Base-by-base conservation (phyloP, 1,284 basidiomycete genomes). In the Ceratobasidium sp. region DNA sequence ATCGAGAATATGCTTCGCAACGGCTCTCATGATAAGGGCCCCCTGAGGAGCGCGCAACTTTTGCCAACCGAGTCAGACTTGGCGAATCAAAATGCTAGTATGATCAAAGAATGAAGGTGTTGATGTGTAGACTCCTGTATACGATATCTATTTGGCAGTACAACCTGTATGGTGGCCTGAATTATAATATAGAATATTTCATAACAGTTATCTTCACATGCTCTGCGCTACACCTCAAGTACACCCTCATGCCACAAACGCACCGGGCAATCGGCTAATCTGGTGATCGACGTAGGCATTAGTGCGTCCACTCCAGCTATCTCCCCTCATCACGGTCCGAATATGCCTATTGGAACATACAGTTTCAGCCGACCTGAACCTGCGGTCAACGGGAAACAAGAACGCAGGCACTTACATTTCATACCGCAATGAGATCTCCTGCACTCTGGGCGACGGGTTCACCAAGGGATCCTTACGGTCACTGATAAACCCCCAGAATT, bases 1-100 rank as follows among this genome's bases (percentile, higher is more conserved):
- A 94, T 97, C 59, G 94, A 95, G 83, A 96, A 96, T 79, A 92
- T 96, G 11, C 83, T 96, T 74, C 87, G 86, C 24, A 53, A 41
- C n/a, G 59, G 59, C 13, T 53, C 71, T 37, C 58, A 73, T 27
- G 34, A 73, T 37, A 73, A 73, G n/a, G 71, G 58, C n/a, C 22
- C 48, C 6, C 31, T 73, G 59, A 73, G 63, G 48, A 53, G 11
- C 34, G 24, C 59, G 1, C 37, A 37, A 19, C 31, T 73, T 14
- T 61, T 73, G 34, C 39, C 71, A 4, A 22, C 7, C 16, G 71
- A 63, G 22, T 29, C 56, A 19, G 56, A 37, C 1, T 34, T 29
- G 46, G 29, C 48, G 19, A 31, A 11, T 63, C 46, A 24, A 13
- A 29, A 34, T 46, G 46, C 46, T 39, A n/a, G 34, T 27, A 34